These are phyloP conservation scores for Aegilops longissima DNA, from an alignment of 176 grass and related monocot species.

Conservation along the genomic window DNA sequence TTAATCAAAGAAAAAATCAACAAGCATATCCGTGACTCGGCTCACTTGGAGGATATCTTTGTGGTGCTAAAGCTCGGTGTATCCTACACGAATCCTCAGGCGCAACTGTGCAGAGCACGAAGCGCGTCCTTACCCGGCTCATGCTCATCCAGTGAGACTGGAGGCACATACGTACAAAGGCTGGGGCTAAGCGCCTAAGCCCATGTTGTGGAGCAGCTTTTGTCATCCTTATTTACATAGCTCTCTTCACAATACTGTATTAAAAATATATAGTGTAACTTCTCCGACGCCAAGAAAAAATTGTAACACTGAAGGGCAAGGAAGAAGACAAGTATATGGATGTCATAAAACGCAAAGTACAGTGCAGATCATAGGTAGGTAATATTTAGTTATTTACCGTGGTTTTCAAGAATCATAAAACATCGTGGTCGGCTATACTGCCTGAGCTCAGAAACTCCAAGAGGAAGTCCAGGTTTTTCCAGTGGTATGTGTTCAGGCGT, in stretches of 20 bases:
- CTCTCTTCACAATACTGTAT: background rate
- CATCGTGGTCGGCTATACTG: background rate
- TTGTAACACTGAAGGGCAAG: background rate
- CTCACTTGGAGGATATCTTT: no score
- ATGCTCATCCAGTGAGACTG: no score
- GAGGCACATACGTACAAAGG: no score
- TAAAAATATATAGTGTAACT: background rate
- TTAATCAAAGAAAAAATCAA: no score
- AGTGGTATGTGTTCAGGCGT: constrained; percentile 22
- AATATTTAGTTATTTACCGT: constrained; percentile 37
- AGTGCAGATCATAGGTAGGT: background rate
- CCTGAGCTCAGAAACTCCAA: constrained; percentile 69
- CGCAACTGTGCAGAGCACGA: no score
- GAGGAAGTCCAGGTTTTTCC: constrained; percentile 85
- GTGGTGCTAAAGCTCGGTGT: no score
- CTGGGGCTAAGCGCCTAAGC: no score
- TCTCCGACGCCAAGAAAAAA: background rate
- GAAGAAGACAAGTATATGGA: constrained; percentile 8
- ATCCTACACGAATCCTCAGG: no score
- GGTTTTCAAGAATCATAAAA: no score
- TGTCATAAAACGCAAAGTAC: background rate
- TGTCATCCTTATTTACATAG: background rate
- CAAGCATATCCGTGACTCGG: no score
- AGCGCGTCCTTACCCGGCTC: no score
- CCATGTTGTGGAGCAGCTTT: background rate